Percentiles rank a stretch among this genome's conserved stretches.
Evolutionary conservation across 805 yeast species (phyloP).

Genomic region (Saturnispora diversa): DNA sequence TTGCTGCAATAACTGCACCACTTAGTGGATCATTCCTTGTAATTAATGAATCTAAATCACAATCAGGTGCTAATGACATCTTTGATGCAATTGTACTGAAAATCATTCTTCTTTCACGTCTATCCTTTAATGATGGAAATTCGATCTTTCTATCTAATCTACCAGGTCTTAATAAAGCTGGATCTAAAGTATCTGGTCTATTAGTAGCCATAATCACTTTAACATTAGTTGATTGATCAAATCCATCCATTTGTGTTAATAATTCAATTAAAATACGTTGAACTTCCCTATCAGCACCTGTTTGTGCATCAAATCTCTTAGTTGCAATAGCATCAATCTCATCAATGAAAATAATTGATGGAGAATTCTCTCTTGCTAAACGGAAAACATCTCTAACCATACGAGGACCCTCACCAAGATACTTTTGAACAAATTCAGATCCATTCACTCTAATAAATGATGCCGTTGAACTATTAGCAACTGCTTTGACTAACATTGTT

Average conservation of each 20-base stretch:
- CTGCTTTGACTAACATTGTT: constrained; percentile 98
- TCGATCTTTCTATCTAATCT: constrained; percentile 97
- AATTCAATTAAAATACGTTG: constrained; percentile 95
- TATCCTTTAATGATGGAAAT: constrained; percentile 90
- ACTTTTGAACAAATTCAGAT: constrained; percentile 96
- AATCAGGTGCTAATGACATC: constrained; percentile 98
- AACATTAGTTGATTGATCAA: constrained; percentile 90
- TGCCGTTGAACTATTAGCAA: constrained; percentile 93
- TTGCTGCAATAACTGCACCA: constrained; percentile 97
- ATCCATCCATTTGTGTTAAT: constrained; percentile 98
- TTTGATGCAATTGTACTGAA: constrained; percentile 93
- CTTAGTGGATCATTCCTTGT: constrained; percentile 94
- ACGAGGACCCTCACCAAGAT: constrained; percentile 98
- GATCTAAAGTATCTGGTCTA: constrained; percentile 98
- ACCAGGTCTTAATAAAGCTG: constrained; percentile 96
- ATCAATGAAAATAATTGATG: constrained; percentile 94
- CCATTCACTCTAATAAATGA: constrained; percentile 95
- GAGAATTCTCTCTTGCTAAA: constrained; percentile 94
- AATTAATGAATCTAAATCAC: constrained; percentile 87
- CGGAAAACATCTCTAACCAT: constrained; percentile 99
- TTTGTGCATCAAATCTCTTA: constrained; percentile 97
- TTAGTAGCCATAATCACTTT: constrained; percentile 99
- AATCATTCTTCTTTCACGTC: constrained; percentile 95
- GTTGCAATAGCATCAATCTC: constrained; percentile 99
- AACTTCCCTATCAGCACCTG: constrained; percentile 99